These are phyloP conservation scores for Entomortierella parvispora DNA, from an alignment of 192 early-diverging fungal species.

Conservation along the genomic window DNA sequence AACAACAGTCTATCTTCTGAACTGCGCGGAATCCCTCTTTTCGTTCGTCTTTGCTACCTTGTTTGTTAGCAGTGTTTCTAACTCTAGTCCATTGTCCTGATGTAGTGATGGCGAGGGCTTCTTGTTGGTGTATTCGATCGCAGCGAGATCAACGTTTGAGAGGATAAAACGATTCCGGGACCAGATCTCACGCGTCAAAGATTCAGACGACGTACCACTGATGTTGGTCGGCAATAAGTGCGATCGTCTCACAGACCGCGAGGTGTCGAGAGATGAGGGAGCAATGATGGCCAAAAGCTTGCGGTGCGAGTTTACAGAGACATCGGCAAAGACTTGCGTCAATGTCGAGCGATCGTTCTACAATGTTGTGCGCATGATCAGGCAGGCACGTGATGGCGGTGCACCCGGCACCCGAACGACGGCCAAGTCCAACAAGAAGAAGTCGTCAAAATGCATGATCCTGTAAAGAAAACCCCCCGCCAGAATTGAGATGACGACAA, in stretches of 20 bases:
- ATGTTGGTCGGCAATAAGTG: conserved; percentile 96
- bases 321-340: conserved; percentile 88
- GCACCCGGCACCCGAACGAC: conserved; percentile 16
- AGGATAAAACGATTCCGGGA: conserved; percentile 86
- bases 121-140: conserved; percentile 91
- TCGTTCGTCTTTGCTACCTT: background rate
- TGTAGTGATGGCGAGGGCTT: conserved; percentile 84
- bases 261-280: conserved; percentile 89
- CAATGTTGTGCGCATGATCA: conserved; percentile 83
- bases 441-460: conserved; percentile 41
- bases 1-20: no score
- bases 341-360: conserved; percentile 93
- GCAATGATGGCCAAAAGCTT: conserved; percentile 76
- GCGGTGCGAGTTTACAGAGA: conserved; percentile 89
- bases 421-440: conserved; percentile 24
- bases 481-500: background rate
- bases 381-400: conserved; percentile 64
- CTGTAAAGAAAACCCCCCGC: conserved; percentile 30
- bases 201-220: conserved; percentile 84
- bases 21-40: no score
- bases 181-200: conserved; percentile 93
- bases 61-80: no score
- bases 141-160: conserved; percentile 88
- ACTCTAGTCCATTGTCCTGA: background rate
- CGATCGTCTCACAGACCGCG: conserved; percentile 84